A percentile compares a stretch with the other conserved stretches of the same genome.
Conservation (phyloP, 805 yeast genomes). For the Starmerella vitae region DNA sequence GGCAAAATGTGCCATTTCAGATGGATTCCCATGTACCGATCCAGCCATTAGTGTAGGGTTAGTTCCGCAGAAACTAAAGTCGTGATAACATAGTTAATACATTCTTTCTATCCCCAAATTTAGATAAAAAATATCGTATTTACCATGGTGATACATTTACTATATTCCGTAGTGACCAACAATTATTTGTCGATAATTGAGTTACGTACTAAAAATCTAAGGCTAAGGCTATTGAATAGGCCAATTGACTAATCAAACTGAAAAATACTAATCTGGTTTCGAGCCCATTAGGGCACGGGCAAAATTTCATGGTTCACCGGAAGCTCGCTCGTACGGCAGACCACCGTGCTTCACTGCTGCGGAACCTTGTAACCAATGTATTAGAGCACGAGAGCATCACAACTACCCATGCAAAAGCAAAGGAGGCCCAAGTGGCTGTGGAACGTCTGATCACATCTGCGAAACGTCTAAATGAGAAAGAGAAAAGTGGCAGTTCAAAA, state of each 20-base stretch:
- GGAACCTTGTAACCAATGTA: constrained; percentile 53
- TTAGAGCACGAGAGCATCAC: constrained; percentile 57
- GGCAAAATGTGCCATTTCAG: constrained; percentile 71
- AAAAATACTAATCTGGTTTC: no score
- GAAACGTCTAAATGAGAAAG: constrained; percentile 4
- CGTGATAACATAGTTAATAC: no score
- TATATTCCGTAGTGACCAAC: no score
- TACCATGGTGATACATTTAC: no score
- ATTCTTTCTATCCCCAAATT: background rate
- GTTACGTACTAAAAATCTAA: no score
- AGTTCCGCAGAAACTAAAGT: no score
- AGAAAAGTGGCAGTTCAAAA: background rate
- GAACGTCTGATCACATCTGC: constrained; percentile 54
- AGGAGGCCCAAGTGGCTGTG: constrained; percentile 47
- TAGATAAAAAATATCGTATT: background rate
- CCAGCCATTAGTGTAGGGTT: no score
- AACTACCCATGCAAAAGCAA: constrained; percentile 66
- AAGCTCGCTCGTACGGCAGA: constrained; percentile 33
- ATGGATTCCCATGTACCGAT: constrained; percentile 20
- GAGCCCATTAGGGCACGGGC: no score
- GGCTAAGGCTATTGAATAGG: no score
- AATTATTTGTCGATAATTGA: no score
- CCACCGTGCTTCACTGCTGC: constrained; percentile 43
- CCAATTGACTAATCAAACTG: no score
- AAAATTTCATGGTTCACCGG: constrained; percentile 21